phyloP scores from a whole-genome alignment of 176 grass and related monocot species.

The Raddia distichophylla region DNA sequence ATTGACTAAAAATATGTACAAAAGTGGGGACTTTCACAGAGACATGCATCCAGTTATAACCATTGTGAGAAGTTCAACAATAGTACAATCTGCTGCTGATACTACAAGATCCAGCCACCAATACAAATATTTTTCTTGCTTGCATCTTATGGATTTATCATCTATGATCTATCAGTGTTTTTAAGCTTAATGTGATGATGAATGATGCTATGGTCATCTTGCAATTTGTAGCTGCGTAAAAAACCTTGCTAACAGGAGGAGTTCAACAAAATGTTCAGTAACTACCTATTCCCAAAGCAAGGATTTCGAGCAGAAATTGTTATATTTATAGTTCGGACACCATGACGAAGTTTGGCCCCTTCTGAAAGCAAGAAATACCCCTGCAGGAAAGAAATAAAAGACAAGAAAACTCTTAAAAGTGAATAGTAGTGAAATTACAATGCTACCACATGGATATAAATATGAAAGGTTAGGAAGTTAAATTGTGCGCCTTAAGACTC shows the following conservation, averaged over 20 bases:
- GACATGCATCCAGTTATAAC: neutral
- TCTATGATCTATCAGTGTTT: neutral
- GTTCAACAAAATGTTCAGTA: slow-evolving; percentile 1
- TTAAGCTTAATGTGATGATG: slow-evolving; percentile 1
- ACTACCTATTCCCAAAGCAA: slow-evolving; percentile 95
- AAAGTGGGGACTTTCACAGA: neutral
- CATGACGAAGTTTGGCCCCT: slow-evolving; percentile 80
- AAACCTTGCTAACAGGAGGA: neutral
- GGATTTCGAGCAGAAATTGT: slow-evolving; percentile 89
- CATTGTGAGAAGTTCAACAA: neutral
- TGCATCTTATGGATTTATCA: neutral
- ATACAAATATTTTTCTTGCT: neutral
- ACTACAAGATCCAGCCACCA: neutral
- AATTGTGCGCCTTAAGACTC: neutral
- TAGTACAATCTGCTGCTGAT: neutral
- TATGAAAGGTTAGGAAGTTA: slow-evolving; percentile 1
- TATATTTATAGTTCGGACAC: slow-evolving; percentile 74
- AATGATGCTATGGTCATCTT: neutral
- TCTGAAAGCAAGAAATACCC: slow-evolving; percentile 99
- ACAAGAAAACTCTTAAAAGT: slow-evolving; percentile 28
- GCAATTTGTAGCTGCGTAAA: neutral
- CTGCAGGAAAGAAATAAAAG: slow-evolving; percentile 49
- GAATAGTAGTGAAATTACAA: slow-evolving; percentile 21
- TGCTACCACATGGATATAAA: slow-evolving; percentile 19
- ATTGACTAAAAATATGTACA: neutral